Evolutionary conservation across 495 filamentous ascomycete species (phyloP).

Genomic region (Friedmanniomyces simplex): DNA sequence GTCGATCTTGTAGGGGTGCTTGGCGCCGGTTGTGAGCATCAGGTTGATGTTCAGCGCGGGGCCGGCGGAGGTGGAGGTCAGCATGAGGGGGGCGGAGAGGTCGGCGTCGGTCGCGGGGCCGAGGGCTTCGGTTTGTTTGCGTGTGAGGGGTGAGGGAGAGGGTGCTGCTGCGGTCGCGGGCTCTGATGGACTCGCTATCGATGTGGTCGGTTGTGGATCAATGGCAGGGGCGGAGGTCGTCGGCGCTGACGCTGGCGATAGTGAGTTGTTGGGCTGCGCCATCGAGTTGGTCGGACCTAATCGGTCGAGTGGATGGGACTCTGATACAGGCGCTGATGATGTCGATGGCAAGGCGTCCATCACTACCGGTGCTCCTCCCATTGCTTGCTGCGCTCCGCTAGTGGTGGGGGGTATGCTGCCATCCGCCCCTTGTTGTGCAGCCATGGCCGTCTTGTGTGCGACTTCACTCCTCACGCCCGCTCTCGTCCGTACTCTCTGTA

Average conservation of each 20-base stretch:
- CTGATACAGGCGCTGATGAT: neutral
- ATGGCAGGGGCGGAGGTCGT: neutral
- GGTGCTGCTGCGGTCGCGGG: neutral
- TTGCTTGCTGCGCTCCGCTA: neutral
- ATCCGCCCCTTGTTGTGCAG: neutral
- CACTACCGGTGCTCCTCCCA: neutral
- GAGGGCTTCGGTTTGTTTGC: slow-evolving; percentile 29
- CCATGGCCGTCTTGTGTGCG: neutral
- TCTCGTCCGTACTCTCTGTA: neutral
- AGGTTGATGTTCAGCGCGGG: slow-evolving; percentile 52
- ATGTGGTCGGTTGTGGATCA: neutral
- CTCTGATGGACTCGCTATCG: neutral
- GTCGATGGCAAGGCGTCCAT: neutral
- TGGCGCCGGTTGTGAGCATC: slow-evolving; percentile 65
- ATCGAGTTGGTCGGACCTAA: neutral
- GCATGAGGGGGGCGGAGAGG: slow-evolving; percentile 11
- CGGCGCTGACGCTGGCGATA: neutral
- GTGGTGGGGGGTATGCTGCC: neutral
- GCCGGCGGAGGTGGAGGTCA: slow-evolving; percentile 18
- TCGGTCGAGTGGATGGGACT: neutral
- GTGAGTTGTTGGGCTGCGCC: neutral
- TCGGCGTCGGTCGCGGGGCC: slow-evolving; percentile 32
- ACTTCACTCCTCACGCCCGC: neutral
- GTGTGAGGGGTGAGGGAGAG: slow-evolving; percentile 16
- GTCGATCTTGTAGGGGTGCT: slow-evolving; percentile 81